phyloP scores from a whole-genome alignment of 305 asterid species.

The Fraxinus xanthoxyloides region DNA sequence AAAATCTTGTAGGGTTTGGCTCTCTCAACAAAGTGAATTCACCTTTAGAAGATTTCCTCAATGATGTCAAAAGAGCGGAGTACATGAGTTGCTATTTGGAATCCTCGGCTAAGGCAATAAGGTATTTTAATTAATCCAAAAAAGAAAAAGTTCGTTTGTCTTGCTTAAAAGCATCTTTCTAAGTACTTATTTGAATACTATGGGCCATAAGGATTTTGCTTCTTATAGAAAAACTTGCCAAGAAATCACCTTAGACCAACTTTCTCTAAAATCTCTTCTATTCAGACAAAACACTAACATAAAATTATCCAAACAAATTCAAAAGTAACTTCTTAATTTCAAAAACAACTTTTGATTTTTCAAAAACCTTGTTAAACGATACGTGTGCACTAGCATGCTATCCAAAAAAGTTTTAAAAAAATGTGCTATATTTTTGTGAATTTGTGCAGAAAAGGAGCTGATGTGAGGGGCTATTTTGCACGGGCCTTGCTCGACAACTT shows the following conservation, averaged over 20 bases:
- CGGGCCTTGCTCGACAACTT: slow-evolving; percentile 66
- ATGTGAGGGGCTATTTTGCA: slow-evolving; percentile 54
- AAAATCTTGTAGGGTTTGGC: slow-evolving; percentile 39
- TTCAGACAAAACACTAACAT: no score
- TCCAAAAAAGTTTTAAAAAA: not conserved
- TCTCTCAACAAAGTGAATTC: slow-evolving; percentile 23
- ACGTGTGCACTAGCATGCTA: not conserved
- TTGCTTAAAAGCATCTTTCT: not conserved
- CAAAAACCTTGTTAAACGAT: not conserved
- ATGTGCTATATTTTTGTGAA: not conserved
- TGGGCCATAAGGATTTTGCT: no score
- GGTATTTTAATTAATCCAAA: slow-evolving; percentile 18
- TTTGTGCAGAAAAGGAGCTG: slow-evolving; percentile 47
- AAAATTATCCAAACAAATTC: no score
- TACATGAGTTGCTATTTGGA: slow-evolving; percentile 38
- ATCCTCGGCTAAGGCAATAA: slow-evolving; percentile 39
- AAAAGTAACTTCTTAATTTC: no score
- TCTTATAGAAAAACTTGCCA: no score
- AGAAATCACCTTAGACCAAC: no score
- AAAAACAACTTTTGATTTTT: no score
- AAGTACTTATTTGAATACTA: not conserved
- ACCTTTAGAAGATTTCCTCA: slow-evolving; percentile 17
- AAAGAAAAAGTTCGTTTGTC: not conserved
- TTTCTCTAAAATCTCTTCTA: no score
- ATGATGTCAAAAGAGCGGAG: slow-evolving; percentile 40